Percentiles rank a stretch among this genome's conserved stretches.
These are phyloP conservation scores for Colletotrichum tamarilloi DNA, from an alignment of 2,329 filamentous ascomycete species.

Conservation along the genomic window DNA sequence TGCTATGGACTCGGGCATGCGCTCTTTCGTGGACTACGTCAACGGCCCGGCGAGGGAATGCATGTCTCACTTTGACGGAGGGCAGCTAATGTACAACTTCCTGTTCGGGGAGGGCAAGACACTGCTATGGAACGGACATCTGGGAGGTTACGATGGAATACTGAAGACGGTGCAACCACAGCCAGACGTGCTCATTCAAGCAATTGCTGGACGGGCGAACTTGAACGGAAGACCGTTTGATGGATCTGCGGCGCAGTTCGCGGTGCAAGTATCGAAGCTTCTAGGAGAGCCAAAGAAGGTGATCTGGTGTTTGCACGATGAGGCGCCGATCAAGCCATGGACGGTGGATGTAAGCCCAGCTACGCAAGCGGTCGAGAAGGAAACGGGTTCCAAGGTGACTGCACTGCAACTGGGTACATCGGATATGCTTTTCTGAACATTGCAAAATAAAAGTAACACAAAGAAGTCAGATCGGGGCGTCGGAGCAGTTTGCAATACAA, in stretches of 20 bases:
- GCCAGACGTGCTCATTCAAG: slow-evolving; percentile 39
- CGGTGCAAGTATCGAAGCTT: background rate
- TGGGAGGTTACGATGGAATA: slow-evolving; percentile 39
- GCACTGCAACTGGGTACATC: background rate
- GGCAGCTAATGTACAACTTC: slow-evolving; percentile 42
- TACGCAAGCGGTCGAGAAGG: background rate
- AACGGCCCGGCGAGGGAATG: slow-evolving; percentile 25
- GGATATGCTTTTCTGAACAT: background rate
- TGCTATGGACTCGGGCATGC: slow-evolving; percentile 15
- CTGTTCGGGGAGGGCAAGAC: slow-evolving; percentile 36
- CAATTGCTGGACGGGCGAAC: slow-evolving; percentile 39
- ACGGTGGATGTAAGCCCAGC: slow-evolving; percentile 1
- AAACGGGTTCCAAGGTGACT: background rate
- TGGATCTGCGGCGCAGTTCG: slow-evolving; percentile 17
- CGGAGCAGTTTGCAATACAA: background rate
- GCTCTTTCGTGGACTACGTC: slow-evolving; percentile 32
- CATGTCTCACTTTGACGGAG: slow-evolving; percentile 39
- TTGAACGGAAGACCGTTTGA: slow-evolving; percentile 25
- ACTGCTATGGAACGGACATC: slow-evolving; percentile 38
- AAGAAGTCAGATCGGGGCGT: background rate
- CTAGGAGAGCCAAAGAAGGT: slow-evolving; percentile 10
- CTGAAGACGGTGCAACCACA: slow-evolving; percentile 37
- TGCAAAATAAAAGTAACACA: background rate
- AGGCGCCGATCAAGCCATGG: slow-evolving; percentile 18
- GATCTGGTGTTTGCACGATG: slow-evolving; percentile 21